Base-by-base conservation (phyloP, 345 rosid genomes). In the Euphorbia pulcherrima region DNA sequence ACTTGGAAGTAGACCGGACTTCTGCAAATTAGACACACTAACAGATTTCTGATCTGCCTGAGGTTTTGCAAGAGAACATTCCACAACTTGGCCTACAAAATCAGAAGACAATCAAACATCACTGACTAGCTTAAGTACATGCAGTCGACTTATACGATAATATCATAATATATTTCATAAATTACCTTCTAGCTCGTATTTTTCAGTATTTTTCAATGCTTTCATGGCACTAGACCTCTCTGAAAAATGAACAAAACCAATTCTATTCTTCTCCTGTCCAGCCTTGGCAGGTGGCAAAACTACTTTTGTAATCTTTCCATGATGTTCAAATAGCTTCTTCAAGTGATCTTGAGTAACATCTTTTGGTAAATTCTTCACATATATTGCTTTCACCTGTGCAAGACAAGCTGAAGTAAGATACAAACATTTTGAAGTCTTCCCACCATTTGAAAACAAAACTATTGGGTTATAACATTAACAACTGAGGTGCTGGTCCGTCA, bases 41-140 rank as follows among this genome's bases (percentile, higher is more conserved):
- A 60, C 68, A 47, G 82, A 59, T 74, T 86, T 93, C 77, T 85
- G 96, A 75, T 94, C 97, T 13, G 92, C 74, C 75, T 86, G 96
- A 56, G 99, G 99, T 84, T 89, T 93, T 26, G 96, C 99, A 72
- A 93, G 92, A 23, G 96, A 88, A 74, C 92, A 90, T 71, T 93
- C 99, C 82, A 93, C 77, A 56, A 79, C 74, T 74, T 88, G 96
- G 70, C 98, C 98, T 93, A 80, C 50, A 46, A 67, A 64, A 65
- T 63, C 67, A 71, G 29, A 68, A 54, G 60, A 52, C 56, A 69
- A 55, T 62, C 26, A 59, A 56, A 50, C 18, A 72, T 52, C 33
- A 75, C 14, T 21, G 6, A 60, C 28, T 17, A 11, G 5, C 27
- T 53, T 21, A 44, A 14, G 8, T 56, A n/a, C 28, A 62, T 50